phyloP scores from a whole-genome alignment of 257 asterid genomes.

The Cordia subcordata region DNA sequence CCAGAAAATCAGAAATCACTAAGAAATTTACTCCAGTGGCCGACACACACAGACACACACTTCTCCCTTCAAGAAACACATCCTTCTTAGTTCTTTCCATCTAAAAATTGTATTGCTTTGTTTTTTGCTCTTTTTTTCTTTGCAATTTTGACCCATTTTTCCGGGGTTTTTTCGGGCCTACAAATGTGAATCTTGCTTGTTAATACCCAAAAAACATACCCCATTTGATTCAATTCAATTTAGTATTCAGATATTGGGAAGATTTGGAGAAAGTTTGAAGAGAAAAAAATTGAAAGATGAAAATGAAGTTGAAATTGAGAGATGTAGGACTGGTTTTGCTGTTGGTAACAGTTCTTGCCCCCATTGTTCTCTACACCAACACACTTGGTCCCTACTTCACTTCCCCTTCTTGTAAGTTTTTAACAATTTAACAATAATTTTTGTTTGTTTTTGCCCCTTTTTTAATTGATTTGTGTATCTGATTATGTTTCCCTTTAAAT shows the following conservation, averaged over 20 bases:
- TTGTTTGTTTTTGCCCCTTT: not conserved
- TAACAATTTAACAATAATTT: not conserved
- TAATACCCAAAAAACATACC: not conserved
- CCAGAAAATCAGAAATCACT: not conserved
- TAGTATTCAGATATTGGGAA: not conserved
- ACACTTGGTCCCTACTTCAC: constrained; percentile 55
- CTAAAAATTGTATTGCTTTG: too few species aligned
- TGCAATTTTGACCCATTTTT: too few species aligned
- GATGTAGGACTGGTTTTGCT: constrained; percentile 57
- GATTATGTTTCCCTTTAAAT: not conserved
- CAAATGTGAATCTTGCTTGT: too few species aligned
- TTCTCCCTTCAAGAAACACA: not conserved
- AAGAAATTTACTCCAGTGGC: not conserved
- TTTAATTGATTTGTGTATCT: not conserved
- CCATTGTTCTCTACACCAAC: constrained; percentile 68
- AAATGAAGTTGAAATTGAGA: constrained; percentile 52
- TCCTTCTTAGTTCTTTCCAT: not conserved
- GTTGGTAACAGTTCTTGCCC: constrained; percentile 71
- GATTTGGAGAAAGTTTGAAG: not conserved
- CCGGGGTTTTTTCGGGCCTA: too few species aligned
- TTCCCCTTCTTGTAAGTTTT: constrained; percentile 60
- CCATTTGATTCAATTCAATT: not conserved
- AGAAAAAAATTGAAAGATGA: not conserved
- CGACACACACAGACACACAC: not conserved
- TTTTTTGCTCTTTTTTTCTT: not conserved